Evolutionary conservation across 331 rosid species (phyloP).

Genomic region (Ulmus americana): DNA sequence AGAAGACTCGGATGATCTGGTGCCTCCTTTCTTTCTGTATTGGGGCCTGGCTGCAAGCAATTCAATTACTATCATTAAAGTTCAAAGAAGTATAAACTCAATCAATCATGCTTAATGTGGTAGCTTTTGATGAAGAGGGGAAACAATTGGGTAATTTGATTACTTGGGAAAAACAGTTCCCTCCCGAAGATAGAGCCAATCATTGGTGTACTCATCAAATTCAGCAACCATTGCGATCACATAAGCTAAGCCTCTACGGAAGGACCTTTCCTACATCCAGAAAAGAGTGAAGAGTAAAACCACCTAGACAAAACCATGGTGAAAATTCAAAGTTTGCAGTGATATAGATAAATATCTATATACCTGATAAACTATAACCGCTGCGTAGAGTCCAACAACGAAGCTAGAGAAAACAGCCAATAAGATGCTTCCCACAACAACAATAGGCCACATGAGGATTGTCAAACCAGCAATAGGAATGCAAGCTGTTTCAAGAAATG

Average conservation of each 20-base stretch:
- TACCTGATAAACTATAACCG: constrained; percentile 78
- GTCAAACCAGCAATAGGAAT: constrained; percentile 57
- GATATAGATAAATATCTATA: constrained; percentile 15
- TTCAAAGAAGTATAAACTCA: not conserved
- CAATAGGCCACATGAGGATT: constrained; percentile 75
- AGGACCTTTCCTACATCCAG: constrained; percentile 60
- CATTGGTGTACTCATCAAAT: constrained; percentile 79
- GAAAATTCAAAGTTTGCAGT: constrained; percentile 1
- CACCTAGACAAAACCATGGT: constrained; percentile 9
- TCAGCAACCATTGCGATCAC: constrained; percentile 82
- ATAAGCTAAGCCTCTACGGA: constrained; percentile 61
- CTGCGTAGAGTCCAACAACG: constrained; percentile 63
- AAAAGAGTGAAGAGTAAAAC: constrained; percentile 14
- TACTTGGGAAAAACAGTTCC: constrained; percentile 77
- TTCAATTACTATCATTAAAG: constrained; percentile 28
- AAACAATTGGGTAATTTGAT: constrained; percentile 26
- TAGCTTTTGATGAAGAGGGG: constrained; percentile 6
- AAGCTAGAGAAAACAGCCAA: constrained; percentile 58
- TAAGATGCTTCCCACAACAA: constrained; percentile 60
- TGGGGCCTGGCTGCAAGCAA: constrained; percentile 86
- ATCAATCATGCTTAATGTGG: not conserved
- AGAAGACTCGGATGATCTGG: constrained; percentile 52
- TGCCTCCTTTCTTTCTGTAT: constrained; percentile 47
- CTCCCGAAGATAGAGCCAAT: constrained; percentile 82
- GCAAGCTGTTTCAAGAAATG: constrained; percentile 59